Evolutionary conservation across 2,329 filamentous ascomycete species (phyloP).

Genomic region (Colletotrichum musicola): DNA sequence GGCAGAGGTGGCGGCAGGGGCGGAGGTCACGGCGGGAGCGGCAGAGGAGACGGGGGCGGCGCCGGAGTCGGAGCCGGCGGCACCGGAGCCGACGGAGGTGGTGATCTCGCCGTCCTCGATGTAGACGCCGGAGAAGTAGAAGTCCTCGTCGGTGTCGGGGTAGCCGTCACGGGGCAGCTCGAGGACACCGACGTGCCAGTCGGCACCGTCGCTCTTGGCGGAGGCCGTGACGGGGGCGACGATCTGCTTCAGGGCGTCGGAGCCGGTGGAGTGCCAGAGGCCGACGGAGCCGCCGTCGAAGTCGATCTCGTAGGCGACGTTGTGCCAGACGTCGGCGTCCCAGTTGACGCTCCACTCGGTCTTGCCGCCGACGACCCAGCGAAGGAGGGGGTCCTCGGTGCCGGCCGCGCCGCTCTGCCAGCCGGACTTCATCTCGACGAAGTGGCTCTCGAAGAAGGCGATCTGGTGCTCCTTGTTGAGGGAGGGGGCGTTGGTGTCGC

Average conservation of each 20-base stretch:
- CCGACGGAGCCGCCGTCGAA: slow-evolving; percentile 72
- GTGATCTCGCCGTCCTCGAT: slow-evolving; percentile 64
- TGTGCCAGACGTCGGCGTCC: slow-evolving; percentile 77
- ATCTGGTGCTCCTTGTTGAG: slow-evolving; percentile 76
- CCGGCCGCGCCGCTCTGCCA: slow-evolving; percentile 64
- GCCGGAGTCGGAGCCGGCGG: slow-evolving; percentile 19
- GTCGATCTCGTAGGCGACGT: slow-evolving; percentile 81
- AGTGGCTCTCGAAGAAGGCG: slow-evolving; percentile 75
- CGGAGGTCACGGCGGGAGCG: slow-evolving; percentile 9
- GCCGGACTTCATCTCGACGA: slow-evolving; percentile 81
- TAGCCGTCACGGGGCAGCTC: slow-evolving; percentile 72
- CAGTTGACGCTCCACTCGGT: slow-evolving; percentile 74
- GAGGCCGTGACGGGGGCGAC: slow-evolving; percentile 71
- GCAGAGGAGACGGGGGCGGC: slow-evolving; percentile 17
- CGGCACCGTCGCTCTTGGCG: slow-evolving; percentile 75
- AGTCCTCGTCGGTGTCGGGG: slow-evolving; percentile 70
- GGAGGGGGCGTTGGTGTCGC: slow-evolving; percentile 70
- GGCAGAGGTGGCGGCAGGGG: slow-evolving; percentile 9
- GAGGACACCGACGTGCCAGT: slow-evolving; percentile 81
- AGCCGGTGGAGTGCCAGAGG: slow-evolving; percentile 78
- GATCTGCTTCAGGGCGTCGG: slow-evolving; percentile 66
- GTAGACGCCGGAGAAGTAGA: slow-evolving; percentile 80
- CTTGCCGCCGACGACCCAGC: slow-evolving; percentile 73
- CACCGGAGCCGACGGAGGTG: slow-evolving; percentile 41
- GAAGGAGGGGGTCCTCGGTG: slow-evolving; percentile 64